Percentiles rank a stretch among this genome's conserved stretches.
Evolutionary conservation across 2,329 filamentous ascomycete species (phyloP).

Genomic region (Pestalotiopsis sp.): DNA sequence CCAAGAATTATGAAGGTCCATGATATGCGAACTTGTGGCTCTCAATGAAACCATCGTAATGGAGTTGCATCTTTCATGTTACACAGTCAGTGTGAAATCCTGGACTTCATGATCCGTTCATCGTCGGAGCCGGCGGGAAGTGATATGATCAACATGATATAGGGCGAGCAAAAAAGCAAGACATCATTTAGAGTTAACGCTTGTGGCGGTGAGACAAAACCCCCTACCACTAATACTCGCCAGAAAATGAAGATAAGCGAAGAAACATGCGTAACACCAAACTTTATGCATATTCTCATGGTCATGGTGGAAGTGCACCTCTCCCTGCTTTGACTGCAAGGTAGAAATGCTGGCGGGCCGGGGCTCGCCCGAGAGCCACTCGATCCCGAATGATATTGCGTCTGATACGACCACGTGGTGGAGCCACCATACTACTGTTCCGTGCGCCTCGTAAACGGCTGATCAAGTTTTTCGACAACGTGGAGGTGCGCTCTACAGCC

Average conservation of each 20-base stretch:
- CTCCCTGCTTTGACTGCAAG: background rate
- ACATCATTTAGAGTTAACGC: background rate
- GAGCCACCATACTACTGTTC: background rate
- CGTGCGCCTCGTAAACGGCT: background rate
- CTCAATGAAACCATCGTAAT: background rate
- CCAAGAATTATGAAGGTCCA: background rate
- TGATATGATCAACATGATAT: background rate
- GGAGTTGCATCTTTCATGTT: background rate
- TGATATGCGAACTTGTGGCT: background rate
- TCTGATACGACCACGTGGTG: background rate
- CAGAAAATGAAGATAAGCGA: background rate
- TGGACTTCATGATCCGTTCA: background rate
- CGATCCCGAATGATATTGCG: background rate
- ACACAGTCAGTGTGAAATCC: background rate
- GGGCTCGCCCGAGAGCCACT: background rate
- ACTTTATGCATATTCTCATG: background rate
- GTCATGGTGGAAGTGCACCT: too few species aligned
- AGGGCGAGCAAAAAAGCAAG: background rate
- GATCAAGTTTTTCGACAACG: background rate
- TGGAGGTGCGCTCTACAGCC: background rate
- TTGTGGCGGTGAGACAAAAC: background rate
- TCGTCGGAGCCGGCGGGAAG: background rate
- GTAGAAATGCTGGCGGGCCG: background rate
- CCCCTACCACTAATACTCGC: background rate
- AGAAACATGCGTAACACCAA: background rate